A percentile compares a stretch with the other conserved stretches of the same genome.
These are phyloP conservation scores for Persicaria maculosa DNA, from an alignment of 148 eudicot genomes.

Conservation along the genomic window DNA sequence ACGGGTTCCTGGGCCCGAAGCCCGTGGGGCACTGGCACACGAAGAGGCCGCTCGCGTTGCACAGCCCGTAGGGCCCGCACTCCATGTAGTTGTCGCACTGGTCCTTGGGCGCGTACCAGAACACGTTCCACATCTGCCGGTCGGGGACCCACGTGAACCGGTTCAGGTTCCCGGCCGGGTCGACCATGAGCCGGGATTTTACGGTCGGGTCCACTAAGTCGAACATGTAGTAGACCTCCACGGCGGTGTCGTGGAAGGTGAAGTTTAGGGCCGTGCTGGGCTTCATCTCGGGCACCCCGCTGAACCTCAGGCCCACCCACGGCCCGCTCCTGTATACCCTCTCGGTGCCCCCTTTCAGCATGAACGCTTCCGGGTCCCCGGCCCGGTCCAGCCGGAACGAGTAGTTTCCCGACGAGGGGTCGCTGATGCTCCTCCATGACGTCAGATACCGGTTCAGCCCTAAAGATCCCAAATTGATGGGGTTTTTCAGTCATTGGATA, in stretches of 20 bases:
- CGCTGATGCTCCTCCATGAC: constrained; percentile 22
- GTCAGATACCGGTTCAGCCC: constrained; percentile 25
- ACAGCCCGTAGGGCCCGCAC: constrained; percentile 40
- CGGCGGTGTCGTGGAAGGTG: constrained; percentile 14
- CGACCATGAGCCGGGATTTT: constrained; percentile 30
- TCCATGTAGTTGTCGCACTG: constrained; percentile 35
- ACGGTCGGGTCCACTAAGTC: constrained; percentile 16
- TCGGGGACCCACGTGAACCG: constrained; percentile 35
- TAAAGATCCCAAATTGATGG: constrained; percentile 14
- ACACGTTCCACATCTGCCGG: constrained; percentile 24
- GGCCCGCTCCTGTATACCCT: constrained; percentile 58
- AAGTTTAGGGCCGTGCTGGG: constrained; percentile 26
- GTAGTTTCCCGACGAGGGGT: constrained; percentile 30
- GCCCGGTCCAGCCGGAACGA: constrained; percentile 23
- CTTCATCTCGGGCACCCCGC: constrained; percentile 72
- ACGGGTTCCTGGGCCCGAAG: constrained; percentile 25
- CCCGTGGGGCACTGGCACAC: constrained; percentile 37
- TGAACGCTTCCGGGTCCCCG: constrained; percentile 35
- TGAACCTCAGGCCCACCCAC: constrained; percentile 75
- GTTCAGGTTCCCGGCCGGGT: constrained; percentile 28
- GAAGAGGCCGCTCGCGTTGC: constrained; percentile 25
- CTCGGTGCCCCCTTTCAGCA: constrained; percentile 12
- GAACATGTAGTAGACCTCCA: constrained; percentile 28
- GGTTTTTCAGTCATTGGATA: not conserved
- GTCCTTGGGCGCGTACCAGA: constrained; percentile 47